A percentile compares a stretch with the other conserved stretches of the same genome.
These are phyloP conservation scores for Leishmania tropica DNA, from an alignment of 208 protist genomes.

Conservation along the genomic window DNA sequence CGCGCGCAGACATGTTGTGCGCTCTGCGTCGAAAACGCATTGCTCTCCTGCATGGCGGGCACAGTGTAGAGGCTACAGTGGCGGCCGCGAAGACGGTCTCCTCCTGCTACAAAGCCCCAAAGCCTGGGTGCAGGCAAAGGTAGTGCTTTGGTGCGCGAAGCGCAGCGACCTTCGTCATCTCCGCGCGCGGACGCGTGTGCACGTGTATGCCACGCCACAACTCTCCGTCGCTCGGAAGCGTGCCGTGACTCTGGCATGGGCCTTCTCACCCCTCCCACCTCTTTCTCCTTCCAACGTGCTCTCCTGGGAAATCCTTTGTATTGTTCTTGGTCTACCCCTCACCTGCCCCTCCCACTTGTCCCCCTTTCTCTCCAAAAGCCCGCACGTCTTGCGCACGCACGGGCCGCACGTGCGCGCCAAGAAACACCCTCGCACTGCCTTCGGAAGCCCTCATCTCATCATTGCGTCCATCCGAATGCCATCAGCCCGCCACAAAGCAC, in stretches of 20 bases:
- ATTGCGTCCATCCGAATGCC: background rate
- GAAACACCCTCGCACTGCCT: conserved; percentile 2
- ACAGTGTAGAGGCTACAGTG: conserved; percentile 45
- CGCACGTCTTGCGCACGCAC: background rate
- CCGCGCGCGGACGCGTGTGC: background rate
- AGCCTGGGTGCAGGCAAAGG: conserved; percentile 41
- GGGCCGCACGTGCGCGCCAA: background rate
- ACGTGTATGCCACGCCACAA: background rate
- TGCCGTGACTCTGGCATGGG: background rate
- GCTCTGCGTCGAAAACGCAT: conserved; percentile 43
- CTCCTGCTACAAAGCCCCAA: conserved; percentile 34
- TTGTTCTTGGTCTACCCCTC: background rate
- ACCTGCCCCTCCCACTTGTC: background rate
- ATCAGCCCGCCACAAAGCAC: background rate
- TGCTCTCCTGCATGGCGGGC: conserved; percentile 41
- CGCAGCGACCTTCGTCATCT: conserved; percentile 2
- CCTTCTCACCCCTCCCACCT: background rate
- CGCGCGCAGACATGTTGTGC: conserved; percentile 41
- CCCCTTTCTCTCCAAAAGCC: background rate
- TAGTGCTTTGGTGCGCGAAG: conserved; percentile 40
- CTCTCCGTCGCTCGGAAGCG: background rate
- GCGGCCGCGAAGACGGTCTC: conserved; percentile 39
- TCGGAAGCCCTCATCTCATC: background rate
- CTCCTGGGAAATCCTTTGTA: background rate
- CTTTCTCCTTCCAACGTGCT: background rate